Evolutionary conservation across 2,329 filamentous ascomycete genomes (phyloP), one percentile per base, ranked within the genome.

Genomic region (Scytalidium sp.): DNA sequence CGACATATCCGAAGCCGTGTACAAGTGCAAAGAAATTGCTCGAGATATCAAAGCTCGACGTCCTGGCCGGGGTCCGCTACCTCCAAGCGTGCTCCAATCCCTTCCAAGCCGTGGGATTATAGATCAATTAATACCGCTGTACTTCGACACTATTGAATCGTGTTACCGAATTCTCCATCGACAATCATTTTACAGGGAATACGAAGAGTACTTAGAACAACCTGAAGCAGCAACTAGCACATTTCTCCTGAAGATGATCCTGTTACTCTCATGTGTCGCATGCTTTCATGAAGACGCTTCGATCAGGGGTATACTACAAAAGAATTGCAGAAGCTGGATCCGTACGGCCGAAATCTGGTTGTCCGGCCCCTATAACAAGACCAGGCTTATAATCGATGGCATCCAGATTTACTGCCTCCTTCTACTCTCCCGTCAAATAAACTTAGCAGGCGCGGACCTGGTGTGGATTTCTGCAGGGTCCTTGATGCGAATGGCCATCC

Each of bases 381-480:
- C 67, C 3, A 70, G 73, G 8, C 65, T 80, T 56, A 77, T 69
- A 19, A 64, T 81, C 4, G 56, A 66, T 0, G 69, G 70, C 2
- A 55, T 83, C 1, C 79, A 83, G 60, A 72, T 70, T 25, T 73
- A 75, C 64, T 73, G 77, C 36, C 68, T 83, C 43, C 60, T 81
- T 21, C 64, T 73, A n/a, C 59, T 79, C 3, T 77, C 78, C 2
- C 72, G 75, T 21, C 71, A 76, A 25, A 70, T 69, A 0, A 73
- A 71, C 23, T 70, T 68, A 15, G 66, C 79, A 2, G 73, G 72
- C 6, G 70, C 69, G 9, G 78, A 82, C 50, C 59, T 80, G 10
- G 66, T 71, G 3, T 82, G 77, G 77, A 69, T 78, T 23, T 67
- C 72, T 2, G 66, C 71, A 0, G 79, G 79, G 1, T 40, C 40